phyloP scores from a whole-genome alignment of 805 yeast species.

The Debaryomyces prosopidis region DNA sequence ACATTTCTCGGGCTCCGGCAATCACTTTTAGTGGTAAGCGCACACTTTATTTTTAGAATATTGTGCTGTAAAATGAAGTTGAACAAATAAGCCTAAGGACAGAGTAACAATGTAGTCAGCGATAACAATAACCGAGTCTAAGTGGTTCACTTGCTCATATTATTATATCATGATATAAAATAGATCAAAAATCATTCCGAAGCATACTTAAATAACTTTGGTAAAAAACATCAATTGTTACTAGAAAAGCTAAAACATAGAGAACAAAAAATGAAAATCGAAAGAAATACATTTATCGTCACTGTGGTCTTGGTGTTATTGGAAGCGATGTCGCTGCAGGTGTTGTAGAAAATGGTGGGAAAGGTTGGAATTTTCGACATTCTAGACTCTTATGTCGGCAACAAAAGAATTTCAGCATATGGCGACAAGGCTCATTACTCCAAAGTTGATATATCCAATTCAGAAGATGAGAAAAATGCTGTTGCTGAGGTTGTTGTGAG shows the following conservation, averaged over 20 bases:
- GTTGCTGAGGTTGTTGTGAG: conserved; percentile 10
- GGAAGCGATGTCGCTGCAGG: conserved; percentile 11
- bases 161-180: conserved; percentile 1
- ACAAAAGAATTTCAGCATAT: conserved; percentile 1
- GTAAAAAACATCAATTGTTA: background rate
- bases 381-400: conserved; percentile 8
- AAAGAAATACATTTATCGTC: conserved; percentile 14
- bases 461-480: conserved; percentile 10
- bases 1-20: conserved; percentile 2
- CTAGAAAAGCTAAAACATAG: conserved; percentile 1
- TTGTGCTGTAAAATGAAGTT: background rate
- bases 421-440: conserved; percentile 7
- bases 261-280: conserved; percentile 2
- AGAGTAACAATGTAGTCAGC: background rate
- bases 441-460: conserved; percentile 12
- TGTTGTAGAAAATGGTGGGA: conserved; percentile 9
- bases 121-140: conserved; percentile 1
- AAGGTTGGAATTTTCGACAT: conserved; percentile 13
- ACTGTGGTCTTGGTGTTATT: conserved; percentile 18
- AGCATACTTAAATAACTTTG: background rate
- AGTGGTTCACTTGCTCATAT: background rate
- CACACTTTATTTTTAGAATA: background rate
- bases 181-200: conserved; percentile 1
- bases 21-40: conserved; percentile 1
- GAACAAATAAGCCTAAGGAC: background rate